Evolutionary conservation across 495 filamentous ascomycete species (phyloP), one percentile per base, ranked within the genome.

Genomic region (Podospora comata): DNA sequence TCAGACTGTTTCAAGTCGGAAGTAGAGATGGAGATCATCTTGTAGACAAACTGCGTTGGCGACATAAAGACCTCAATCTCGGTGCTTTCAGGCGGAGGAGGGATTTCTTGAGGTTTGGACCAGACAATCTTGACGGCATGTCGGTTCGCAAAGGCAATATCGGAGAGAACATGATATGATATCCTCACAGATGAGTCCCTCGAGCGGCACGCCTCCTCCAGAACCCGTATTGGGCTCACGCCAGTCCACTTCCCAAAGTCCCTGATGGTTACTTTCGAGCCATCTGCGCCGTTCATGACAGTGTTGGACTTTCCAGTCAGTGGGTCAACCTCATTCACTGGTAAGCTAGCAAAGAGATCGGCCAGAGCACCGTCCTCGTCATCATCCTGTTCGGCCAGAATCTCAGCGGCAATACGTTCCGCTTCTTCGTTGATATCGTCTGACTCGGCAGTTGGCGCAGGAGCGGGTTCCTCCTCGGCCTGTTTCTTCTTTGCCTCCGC

Each of bases 191-290:
- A 80, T 5, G 90, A 80, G 76, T 96, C 93, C 82, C 88, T 90
- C 67, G 92, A 87, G 71, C 89, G 90, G 75, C 93, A 96, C 58
- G 92, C 86, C 78, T 97, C 95, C 73, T 97, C 92, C 18, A 99
- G 78, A 55, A 91, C 84, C 65, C 88, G 83, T 55, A 87, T 84
- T 20, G 92, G 92, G 69, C 78, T 89, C 16, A 94, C 76, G 44
- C 92, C 90, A 18, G 81, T 86, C 82, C 84, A 88, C 75, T 91
- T 90, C 18, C 93, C 94, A 85, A 99, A 97, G 69, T 97, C 88
- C 63, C 92, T 81, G 63, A 96, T 84, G 3, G 74, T 85, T 6
- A 92, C 79, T 60, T 78, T 85, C 5, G 79, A 69, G 0, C 84
- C 85, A 70, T 87, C 79, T 2, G 79, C 69, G 27, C 78, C 78